These are phyloP conservation scores for Sarcomyxa edulis DNA, from an alignment of 768 basidiomycete genomes.

Conservation along the genomic window DNA sequence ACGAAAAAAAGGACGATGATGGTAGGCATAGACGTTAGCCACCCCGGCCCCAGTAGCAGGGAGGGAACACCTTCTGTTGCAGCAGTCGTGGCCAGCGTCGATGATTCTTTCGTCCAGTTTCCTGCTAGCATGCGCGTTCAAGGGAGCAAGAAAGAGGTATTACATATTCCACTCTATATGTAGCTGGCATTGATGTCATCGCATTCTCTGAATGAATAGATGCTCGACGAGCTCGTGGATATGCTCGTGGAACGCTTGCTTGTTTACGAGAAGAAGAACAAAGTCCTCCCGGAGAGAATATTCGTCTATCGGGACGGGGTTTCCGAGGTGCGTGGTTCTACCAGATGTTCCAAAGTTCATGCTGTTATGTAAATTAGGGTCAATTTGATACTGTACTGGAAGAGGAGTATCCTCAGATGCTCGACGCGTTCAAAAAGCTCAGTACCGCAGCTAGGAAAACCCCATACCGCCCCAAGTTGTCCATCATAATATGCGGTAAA, in stretches of 20 bases:
- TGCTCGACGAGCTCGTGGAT: constrained; percentile 56
- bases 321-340: constrained; percentile 52
- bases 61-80: constrained; percentile 79
- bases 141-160: constrained; percentile 43
- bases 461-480: constrained; percentile 55
- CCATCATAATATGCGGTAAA: constrained; percentile 71
- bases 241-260: constrained; percentile 73
- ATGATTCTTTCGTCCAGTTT: constrained; percentile 67
- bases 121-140: constrained; percentile 73
- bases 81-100: constrained; percentile 75
- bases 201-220: too few species aligned
- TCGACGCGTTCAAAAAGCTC: constrained; percentile 53
- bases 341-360: neutral
- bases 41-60: constrained; percentile 63
- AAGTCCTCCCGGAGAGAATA: constrained; percentile 57
- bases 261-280: constrained; percentile 51
- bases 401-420: constrained; percentile 59
- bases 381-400: constrained; percentile 62
- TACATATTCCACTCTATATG: neutral
- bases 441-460: constrained; percentile 33
- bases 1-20: constrained; percentile 69
- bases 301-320: constrained; percentile 79
- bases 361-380: constrained; percentile 39
- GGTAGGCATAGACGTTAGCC: constrained; percentile 82
- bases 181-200: constrained; percentile 6